Evolutionary conservation across 768 basidiomycete genomes (phyloP), one percentile per base, ranked within the genome.

Genomic region (Russula virescens): DNA sequence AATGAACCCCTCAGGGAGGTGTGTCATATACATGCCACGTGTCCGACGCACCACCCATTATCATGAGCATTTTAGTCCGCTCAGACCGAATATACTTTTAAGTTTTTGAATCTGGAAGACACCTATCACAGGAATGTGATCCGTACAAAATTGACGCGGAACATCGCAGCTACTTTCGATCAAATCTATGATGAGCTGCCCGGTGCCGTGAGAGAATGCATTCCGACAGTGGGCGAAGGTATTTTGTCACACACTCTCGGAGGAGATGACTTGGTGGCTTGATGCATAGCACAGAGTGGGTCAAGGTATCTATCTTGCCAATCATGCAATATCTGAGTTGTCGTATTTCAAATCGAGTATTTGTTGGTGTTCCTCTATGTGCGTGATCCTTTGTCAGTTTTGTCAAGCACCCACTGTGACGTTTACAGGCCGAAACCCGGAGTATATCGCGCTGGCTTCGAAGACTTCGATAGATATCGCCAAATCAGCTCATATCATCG

Each of bases 291-390:
- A 21, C 46, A 79, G 80, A 74, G 38, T 81, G 79, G 79, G 70
- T 66, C 23, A 66, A 53, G 7, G 69, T 65, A 3, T 62, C 76
- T 5, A 64, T 69, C 2, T 67, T 71, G 0, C 68, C 70, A 42
- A 58, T 28, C 11, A 18, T 63, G 13, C 52, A 59, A 45, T 35
- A 18, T 16, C 14, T 55, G 23, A 34, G 59, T 18, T 63, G 57
- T 23, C 52, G 38, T 7, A 48, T 26, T 23, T 19, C 52, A 3
- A 55, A 26, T 63, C 57, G 62, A 25, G 46, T 63, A 10, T 79
- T 81, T 60, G 76, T 83, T 43, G 80, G 79, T 1, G 65, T 77
- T 3, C 79, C 80, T 2, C 62, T 80, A 13, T 81, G 80, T 55
- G 34, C 25, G 54, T 25, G 34, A 57, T 35, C 19, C 19, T 45